phyloP scores from a whole-genome alignment of 345 rosid species.

The Brassica carinata region DNA sequence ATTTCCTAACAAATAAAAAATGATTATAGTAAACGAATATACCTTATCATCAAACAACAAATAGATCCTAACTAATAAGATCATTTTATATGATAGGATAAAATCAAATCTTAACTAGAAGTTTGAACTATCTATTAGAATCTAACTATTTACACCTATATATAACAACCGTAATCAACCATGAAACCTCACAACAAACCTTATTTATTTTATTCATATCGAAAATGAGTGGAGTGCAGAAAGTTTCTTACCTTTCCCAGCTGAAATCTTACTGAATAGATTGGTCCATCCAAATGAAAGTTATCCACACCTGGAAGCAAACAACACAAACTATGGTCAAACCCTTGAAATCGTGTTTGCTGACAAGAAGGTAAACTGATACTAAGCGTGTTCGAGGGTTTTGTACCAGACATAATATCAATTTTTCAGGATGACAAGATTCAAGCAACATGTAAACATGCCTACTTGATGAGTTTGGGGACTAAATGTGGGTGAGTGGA shows the following conservation, averaged over 20 bases:
- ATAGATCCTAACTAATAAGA: too few relatives aligned
- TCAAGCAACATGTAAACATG: background rate
- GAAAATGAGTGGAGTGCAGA: background rate
- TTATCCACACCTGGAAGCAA: background rate
- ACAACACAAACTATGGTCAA: background rate
- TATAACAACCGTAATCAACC: background rate
- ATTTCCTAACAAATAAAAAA: too few relatives aligned
- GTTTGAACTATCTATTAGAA: too few relatives aligned
- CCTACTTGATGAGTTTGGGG: background rate
- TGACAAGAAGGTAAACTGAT: background rate
- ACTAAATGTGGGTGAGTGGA: background rate
- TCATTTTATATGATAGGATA: too few relatives aligned
- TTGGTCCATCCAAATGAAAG: background rate
- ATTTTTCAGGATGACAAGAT: background rate
- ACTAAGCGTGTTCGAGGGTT: too few relatives aligned
- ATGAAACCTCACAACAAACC: background rate
- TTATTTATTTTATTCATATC: too few relatives aligned
- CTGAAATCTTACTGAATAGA: background rate
- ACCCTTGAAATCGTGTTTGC: background rate
- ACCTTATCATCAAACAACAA: too few relatives aligned
- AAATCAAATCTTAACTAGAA: background rate
- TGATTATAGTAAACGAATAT: too few relatives aligned
- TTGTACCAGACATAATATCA: too few relatives aligned
- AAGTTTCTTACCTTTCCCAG: background rate
- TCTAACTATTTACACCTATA: background rate